A percentile compares a stretch with the other conserved stretches of the same genome.
Evolutionary conservation across 2,329 filamentous ascomycete genomes (phyloP).

Genomic region (Knufia petricola): DNA sequence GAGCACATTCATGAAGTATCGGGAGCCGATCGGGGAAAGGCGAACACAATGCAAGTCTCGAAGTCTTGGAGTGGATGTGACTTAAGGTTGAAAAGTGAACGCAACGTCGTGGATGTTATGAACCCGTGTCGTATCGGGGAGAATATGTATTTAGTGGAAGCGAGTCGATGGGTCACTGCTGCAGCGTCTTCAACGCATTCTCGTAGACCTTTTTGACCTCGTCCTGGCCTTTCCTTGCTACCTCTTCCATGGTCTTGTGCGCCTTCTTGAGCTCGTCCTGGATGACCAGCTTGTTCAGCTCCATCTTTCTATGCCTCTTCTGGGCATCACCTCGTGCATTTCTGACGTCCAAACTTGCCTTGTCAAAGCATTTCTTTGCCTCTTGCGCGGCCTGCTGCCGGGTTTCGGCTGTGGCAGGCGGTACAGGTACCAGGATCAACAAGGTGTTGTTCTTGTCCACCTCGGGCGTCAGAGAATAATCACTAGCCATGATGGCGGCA

Average conservation of each 20-base stretch:
- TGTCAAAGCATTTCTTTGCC: constrained; percentile 36
- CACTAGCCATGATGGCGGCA: constrained; percentile 34
- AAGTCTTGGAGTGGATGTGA: no score
- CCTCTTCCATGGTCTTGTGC: constrained; percentile 39
- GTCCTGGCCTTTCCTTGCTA: constrained; percentile 37
- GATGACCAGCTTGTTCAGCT: constrained; percentile 34
- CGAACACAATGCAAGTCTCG: no score
- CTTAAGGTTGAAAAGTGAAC: no score
- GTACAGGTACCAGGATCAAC: constrained; percentile 37
- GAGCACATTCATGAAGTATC: no score
- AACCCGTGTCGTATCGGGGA: no score
- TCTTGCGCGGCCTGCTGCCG: constrained; percentile 32
- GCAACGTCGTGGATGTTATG: no score
- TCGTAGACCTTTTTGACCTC: constrained; percentile 39
- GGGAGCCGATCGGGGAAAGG: no score
- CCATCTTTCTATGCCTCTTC: constrained; percentile 36
- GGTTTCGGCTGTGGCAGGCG: constrained; percentile 39
- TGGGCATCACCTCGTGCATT: constrained; percentile 36
- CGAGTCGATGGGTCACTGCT: constrained; percentile 3
- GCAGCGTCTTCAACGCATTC: constrained; percentile 25
- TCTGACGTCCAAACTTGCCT: constrained; percentile 31
- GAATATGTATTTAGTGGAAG: no score
- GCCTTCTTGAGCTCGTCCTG: constrained; percentile 39
- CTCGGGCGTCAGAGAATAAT: constrained; percentile 36
- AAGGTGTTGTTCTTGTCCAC: constrained; percentile 34